Base-by-base conservation (phyloP, 2,329 filamentous ascomycete species). In the Claviceps paspali region DNA sequence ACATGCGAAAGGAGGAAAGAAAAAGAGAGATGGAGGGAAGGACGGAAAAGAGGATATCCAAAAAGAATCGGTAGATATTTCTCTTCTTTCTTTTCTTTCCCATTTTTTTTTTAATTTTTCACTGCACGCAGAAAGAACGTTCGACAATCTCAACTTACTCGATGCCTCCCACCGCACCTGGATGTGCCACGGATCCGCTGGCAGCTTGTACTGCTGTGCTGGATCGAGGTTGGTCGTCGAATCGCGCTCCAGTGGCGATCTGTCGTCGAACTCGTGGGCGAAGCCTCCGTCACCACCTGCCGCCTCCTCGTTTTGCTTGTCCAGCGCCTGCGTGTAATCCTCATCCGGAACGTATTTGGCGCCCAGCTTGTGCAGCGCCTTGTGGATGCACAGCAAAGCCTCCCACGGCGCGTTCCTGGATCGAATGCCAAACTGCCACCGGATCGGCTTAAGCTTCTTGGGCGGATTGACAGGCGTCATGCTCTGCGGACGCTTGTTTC, bases 401-500 rank as follows among this genome's bases (percentile, higher is more conserved):
- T 98, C 91, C 50, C 87, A 85, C 0, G 91, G 91, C 39, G 85
- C 82, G 52, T 96, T 98, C 34, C 91, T 77, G 32, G 85, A 94
- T 27, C 91, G 76, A 43, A 98, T 98, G 39, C 91, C 91, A 54
- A 98, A 98, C 55, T 98, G 91, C 91, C 91, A 98, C 46, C 88
- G 84, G 12, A 87, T 83, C 1, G 82, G 82, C 52, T 83, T 86
- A 5, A 68, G 61, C 56, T 83, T 86, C 63, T 82, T 85, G 3
- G 65, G 56, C 2, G 76, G 73, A 36, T 67, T 61, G 33, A 77
- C 70, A 1, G 73, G 74, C 2, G 75, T 79, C 62, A 79, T 68
- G 15, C 68, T 67, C 40, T 76, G 70, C 3, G 75, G 75, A 27
- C 73, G 66, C 45, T 61, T 72, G 52, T 52, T 71, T 39, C 58